Evolutionary conservation across 352 stramenopile species (phyloP).

Genomic region (Phytophthora foliorum): DNA sequence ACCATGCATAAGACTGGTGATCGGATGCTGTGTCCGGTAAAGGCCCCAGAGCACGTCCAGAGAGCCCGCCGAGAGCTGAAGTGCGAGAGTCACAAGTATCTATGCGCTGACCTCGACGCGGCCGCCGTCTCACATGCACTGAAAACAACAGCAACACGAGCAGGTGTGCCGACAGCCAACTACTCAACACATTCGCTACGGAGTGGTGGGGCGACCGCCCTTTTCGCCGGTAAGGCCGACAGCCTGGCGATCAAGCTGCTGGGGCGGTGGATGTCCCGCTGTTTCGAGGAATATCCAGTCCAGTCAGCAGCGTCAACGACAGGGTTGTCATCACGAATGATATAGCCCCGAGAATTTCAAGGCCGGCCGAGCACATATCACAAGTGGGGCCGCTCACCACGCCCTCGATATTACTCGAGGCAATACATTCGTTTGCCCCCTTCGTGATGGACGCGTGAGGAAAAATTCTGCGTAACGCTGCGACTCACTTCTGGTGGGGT

Average conservation of each 20-base stretch:
- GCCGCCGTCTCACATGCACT: neutral
- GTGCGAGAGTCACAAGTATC: neutral
- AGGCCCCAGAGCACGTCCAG: neutral
- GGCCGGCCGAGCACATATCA: too few relatives aligned
- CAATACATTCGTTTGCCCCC: too few relatives aligned
- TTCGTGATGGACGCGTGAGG: too few relatives aligned
- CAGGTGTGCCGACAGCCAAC: neutral
- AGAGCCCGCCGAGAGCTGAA: neutral
- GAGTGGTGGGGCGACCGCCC: constrained; percentile 3
- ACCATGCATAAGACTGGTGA: neutral
- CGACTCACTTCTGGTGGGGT: too few relatives aligned
- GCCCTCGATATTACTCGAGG: too few relatives aligned
- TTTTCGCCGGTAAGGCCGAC: constrained; percentile 5
- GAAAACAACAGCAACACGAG: neutral
- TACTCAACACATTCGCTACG: constrained; percentile 2
- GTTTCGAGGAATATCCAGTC: constrained; percentile 7
- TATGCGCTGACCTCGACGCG: neutral
- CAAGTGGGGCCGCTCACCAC: too few relatives aligned
- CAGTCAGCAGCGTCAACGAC: neutral
- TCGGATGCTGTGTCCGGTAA: neutral
- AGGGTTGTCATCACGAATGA: too few relatives aligned
- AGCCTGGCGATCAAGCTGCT: constrained; percentile 2
- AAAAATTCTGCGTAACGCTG: too few relatives aligned
- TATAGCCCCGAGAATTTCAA: too few relatives aligned
- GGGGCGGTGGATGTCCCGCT: neutral